Base-by-base conservation (phyloP, 2,329 filamentous ascomycete genomes). In the Hirsutella minnesotensis region DNA sequence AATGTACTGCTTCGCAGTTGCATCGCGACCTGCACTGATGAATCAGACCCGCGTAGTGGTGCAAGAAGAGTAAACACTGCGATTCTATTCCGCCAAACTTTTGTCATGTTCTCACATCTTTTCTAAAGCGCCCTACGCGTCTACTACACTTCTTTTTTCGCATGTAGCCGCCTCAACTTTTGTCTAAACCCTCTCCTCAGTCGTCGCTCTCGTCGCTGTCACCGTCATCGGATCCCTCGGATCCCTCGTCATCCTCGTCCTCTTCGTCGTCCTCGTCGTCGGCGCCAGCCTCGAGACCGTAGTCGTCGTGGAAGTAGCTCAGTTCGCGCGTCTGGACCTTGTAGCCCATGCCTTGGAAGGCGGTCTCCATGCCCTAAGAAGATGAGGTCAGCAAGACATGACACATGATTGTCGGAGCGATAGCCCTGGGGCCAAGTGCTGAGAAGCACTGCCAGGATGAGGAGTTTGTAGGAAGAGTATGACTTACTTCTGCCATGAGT, bases 241-340 rank as follows among this genome's bases (percentile, higher is more conserved):
- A 33, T 2, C 19, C 46, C 5, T 43, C 45, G n/a, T 46, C 42
- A 3, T 57, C 53, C 8, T 47, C 54, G 3, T 77, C 73, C 0
- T 72, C 69, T 0, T 72, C 70, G 0, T 67, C 67, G 0, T 69
- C 69, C 1, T 68, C 70, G 1, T 73, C 70, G 0, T 80, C 78
- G 0, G 80, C 79, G 0, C 79, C 79, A 3, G 71, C 72, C 58
- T 83, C 74, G 38, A 95, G 65, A 1, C 90, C 90, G 58, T 96
- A 96, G 55, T 88, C 86, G 49, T 95, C 86, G 60, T 94, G 79
- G 61, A 94, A 96, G 53, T 84, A 75, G 35, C 80, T 78, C 40
- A 96, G 70, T 22, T 81, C 71, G 56, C 81, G 81, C 33, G 85
- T 73, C 56, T 86, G 75, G 0, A 83, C 82, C 59, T 81, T 81